phyloP scores from a whole-genome alignment of 1,139 yeast species.

The Pichia sp. region DNA sequence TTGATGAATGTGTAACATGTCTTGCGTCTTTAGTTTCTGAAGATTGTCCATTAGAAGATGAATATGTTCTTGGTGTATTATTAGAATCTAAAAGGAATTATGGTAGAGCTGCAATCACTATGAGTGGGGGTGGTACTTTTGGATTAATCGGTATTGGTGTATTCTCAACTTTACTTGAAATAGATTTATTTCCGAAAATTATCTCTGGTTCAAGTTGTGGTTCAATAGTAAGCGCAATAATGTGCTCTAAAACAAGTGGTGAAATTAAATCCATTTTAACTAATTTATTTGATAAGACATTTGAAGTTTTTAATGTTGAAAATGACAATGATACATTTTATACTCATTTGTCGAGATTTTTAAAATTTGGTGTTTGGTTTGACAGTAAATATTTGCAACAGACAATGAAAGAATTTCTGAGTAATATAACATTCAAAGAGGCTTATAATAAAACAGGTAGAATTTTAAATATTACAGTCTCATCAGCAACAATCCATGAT shows the following conservation, averaged over 20 bases:
- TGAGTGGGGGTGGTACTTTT: conserved; percentile 94
- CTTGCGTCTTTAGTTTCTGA: conserved; percentile 43
- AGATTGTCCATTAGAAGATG: conserved; percentile 54
- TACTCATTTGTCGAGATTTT: conserved; percentile 51
- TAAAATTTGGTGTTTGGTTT: conserved; percentile 82
- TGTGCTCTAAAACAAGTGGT: conserved; percentile 73
- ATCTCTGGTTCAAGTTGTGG: conserved; percentile 98
- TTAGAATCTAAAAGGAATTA: conserved; percentile 85
- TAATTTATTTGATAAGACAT: conserved; percentile 49
- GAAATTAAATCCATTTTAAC: conserved; percentile 57
- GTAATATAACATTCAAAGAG: conserved; percentile 72
- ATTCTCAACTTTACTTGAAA: conserved; percentile 66
- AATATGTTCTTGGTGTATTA: conserved; percentile 66
- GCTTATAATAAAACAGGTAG: conserved; percentile 56
- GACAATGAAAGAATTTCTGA: conserved; percentile 76
- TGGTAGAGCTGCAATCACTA: conserved; percentile 87
- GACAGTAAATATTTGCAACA: conserved; percentile 65
- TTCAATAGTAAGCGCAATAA: conserved; percentile 83
- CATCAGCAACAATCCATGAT: conserved; percentile 71
- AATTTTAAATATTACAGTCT: conserved; percentile 60
- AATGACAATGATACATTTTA: conserved; percentile 42
- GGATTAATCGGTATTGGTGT: conserved; percentile 94
- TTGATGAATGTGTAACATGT: conserved; percentile 65
- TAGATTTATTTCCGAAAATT: conserved; percentile 73
- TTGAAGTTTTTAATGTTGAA: conserved; percentile 61